Conservation (phyloP, 164 flowering plant species). For the Nymphaea colorata region DNA sequence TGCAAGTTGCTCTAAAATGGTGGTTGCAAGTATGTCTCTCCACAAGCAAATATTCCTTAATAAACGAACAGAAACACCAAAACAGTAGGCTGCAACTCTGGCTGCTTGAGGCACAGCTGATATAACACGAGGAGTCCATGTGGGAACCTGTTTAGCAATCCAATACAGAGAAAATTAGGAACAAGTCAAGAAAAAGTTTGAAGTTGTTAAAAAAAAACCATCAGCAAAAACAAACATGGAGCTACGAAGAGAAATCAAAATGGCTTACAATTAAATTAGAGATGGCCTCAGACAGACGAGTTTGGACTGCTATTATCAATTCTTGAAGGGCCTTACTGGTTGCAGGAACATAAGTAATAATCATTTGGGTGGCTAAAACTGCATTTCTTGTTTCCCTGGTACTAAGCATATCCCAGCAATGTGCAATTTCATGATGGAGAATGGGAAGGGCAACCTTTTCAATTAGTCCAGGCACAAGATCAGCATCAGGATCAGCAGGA, state of each 20-base stretch:
- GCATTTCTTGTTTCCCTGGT: constrained; percentile 66
- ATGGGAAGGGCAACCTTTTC: constrained; percentile 86
- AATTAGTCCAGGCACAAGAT: constrained; percentile 78
- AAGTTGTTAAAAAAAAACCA: not conserved
- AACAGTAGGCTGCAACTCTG: constrained; percentile 70
- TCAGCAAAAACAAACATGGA: not conserved
- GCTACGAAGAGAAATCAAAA: not conserved
- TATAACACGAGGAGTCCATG: constrained; percentile 60
- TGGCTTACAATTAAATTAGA: constrained; percentile 41
- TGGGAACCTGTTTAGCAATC: constrained; percentile 48
- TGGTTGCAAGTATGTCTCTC: constrained; percentile 67
- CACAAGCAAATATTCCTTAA: constrained; percentile 82
- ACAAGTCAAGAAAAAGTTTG: not conserved
- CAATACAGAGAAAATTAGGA: not conserved
- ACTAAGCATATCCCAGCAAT: constrained; percentile 93
- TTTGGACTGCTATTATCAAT: constrained; percentile 46
- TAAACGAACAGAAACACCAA: constrained; percentile 79
- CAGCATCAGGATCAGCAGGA: constrained; percentile 64
- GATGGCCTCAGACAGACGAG: constrained; percentile 69
- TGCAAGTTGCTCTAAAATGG: constrained; percentile 72
- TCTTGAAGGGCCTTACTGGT: constrained; percentile 60
- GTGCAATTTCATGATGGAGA: constrained; percentile 70
- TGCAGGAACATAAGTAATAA: constrained; percentile 51
- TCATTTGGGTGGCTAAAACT: constrained; percentile 61
- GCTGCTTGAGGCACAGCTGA: constrained; percentile 82